Percentiles rank a stretch among this genome's conserved stretches.
Evolutionary conservation across 2,329 filamentous ascomycete genomes (phyloP).

Genomic region (Colletotrichum sp.): DNA sequence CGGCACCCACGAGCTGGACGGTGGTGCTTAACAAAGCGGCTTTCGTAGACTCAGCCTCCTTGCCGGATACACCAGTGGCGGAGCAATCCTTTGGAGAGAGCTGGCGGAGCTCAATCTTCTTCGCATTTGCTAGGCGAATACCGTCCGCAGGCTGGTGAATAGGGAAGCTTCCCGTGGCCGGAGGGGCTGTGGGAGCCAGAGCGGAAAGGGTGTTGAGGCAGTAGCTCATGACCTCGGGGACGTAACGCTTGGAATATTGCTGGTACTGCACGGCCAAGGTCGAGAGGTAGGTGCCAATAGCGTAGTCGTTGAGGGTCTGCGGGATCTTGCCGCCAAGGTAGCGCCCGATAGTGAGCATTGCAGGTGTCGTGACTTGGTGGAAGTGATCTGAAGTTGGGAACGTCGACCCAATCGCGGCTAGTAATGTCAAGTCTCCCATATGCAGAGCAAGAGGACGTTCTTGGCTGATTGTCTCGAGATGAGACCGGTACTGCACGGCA

Average conservation of each 20-base stretch:
- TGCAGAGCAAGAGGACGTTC: constrained; percentile 56
- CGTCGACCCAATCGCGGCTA: constrained; percentile 82
- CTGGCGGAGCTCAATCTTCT: constrained; percentile 49
- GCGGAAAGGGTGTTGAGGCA: constrained; percentile 74
- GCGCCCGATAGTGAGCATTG: constrained; percentile 81
- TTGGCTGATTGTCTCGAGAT: constrained; percentile 63
- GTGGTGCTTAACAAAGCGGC: constrained; percentile 67
- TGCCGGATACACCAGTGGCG: constrained; percentile 25
- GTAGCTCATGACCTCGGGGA: constrained; percentile 89
- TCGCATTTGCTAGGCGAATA: constrained; percentile 53
- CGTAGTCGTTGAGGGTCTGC: constrained; percentile 67
- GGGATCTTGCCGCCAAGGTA: constrained; percentile 83
- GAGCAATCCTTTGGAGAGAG: constrained; percentile 66
- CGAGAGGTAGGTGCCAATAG: constrained; percentile 78
- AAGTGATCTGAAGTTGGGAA: constrained; percentile 98
- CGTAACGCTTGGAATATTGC: constrained; percentile 80
- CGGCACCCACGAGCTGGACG: constrained; percentile 67
- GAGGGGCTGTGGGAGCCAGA: constrained; percentile 62
- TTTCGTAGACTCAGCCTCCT: constrained; percentile 43
- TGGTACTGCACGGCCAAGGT: constrained; percentile 86
- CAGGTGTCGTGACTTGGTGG: constrained; percentile 91
- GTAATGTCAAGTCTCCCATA: constrained; percentile 77
- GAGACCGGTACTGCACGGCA: constrained; percentile 76
- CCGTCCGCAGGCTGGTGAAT: constrained; percentile 59
- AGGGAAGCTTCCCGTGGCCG: constrained; percentile 63